These are phyloP conservation scores for Eucalyptus polyanthemos DNA, from an alignment of 345 rosid genomes.

Conservation along the genomic window DNA sequence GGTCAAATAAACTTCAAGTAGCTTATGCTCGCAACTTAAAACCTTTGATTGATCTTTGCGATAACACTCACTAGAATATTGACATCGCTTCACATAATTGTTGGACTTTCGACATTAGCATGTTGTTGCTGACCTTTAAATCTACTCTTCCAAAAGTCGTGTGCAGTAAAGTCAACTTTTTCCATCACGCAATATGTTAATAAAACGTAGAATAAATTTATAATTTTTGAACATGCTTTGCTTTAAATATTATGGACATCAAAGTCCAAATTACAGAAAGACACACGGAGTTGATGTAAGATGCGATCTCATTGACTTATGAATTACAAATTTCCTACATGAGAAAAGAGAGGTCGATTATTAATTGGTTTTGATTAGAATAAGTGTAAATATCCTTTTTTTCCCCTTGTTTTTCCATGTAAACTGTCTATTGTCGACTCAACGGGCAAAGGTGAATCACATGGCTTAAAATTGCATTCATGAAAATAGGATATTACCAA, in stretches of 20 bases:
- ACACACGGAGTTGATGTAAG: not conserved
- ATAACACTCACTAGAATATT: not conserved
- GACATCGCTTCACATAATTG: not conserved
- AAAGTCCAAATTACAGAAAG: not conserved
- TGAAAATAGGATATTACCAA: not conserved
- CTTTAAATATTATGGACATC: not conserved
- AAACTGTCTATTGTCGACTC: not conserved
- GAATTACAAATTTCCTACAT: not conserved
- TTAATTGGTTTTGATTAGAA: not conserved
- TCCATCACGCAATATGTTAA: not conserved
- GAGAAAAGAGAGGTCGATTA: not conserved
- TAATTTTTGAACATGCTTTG: not conserved
- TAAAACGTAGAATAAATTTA: not conserved
- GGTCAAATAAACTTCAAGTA: not conserved
- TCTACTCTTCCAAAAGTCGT: not conserved
- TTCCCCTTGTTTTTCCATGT: not conserved
- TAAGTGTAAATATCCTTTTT: not conserved
- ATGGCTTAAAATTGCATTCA: not conserved
- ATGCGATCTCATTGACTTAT: not conserved
- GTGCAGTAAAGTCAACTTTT: not conserved
- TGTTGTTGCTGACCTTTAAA: not conserved
- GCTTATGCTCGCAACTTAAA: not conserved
- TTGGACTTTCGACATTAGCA: not conserved
- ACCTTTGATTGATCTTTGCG: not conserved
- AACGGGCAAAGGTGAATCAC: not conserved